Conservation (phyloP, 192 early-diverging fungal species). For the Thamnidium elegans region DNA sequence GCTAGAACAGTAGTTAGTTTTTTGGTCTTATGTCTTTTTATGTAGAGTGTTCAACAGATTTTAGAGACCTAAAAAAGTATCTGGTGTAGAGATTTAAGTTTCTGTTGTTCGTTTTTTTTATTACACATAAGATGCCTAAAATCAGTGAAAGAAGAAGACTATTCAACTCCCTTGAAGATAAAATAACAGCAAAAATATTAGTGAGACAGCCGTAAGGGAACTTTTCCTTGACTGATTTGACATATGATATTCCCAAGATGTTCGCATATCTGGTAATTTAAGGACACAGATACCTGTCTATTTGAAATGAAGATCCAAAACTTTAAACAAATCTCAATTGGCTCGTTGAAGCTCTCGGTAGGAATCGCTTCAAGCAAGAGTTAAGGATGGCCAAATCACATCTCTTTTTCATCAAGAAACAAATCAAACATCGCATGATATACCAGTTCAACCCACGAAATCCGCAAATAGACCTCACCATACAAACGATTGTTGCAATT, state of each 20-base stretch:
- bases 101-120: slow-evolving; percentile 1
- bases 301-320: slow-evolving; percentile 11
- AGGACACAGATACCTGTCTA: slow-evolving; percentile 11
- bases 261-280: slow-evolving; percentile 7
- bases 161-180: slow-evolving; percentile 12
- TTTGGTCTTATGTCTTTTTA: slow-evolving; percentile 1
- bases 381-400: slow-evolving; percentile 8
- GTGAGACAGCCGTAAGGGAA: slow-evolving; percentile 2
- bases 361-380: slow-evolving; percentile 3
- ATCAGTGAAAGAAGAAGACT: slow-evolving; percentile 9
- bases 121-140: slow-evolving; percentile 7
- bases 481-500: slow-evolving; percentile 10
- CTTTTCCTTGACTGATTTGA: slow-evolving; percentile 9
- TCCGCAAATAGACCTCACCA: slow-evolving; percentile 9
- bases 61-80: slow-evolving; percentile 7
- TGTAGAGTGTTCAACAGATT: slow-evolving; percentile 1
- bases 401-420: slow-evolving; percentile 4
- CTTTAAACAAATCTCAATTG: slow-evolving; percentile 8
- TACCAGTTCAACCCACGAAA: slow-evolving; percentile 8
- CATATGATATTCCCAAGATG: slow-evolving; percentile 8
- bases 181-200: slow-evolving; percentile 12
- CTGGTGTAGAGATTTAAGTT: slow-evolving; percentile 6
- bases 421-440: slow-evolving; percentile 12
- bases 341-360: slow-evolving; percentile 3
- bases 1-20: slow-evolving; percentile 9